These are phyloP conservation scores for Hippophae rhamnoides DNA, from an alignment of 306 rosid genomes.

Conservation along the genomic window DNA sequence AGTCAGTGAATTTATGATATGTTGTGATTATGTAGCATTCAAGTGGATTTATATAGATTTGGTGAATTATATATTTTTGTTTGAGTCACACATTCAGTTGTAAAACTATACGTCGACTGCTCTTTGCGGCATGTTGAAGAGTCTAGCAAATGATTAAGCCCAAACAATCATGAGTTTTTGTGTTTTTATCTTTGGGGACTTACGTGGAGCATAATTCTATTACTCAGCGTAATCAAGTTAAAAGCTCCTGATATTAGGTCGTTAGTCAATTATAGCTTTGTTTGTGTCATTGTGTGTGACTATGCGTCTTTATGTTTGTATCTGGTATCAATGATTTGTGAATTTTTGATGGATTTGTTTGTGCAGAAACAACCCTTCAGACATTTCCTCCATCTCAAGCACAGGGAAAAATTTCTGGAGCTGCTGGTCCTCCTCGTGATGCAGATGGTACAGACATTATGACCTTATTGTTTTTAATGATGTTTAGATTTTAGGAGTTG, in stretches of 20 bases:
- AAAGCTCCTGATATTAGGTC: background rate
- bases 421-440: constrained; percentile 73
- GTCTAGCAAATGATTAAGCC: background rate
- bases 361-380: constrained; percentile 78
- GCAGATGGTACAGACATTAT: constrained; percentile 50
- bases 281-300: background rate
- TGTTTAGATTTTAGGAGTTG: background rate
- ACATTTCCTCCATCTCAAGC: constrained; percentile 83
- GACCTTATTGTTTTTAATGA: constrained; percentile 1
- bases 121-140: background rate
- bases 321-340: background rate
- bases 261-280: background rate
- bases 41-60: background rate
- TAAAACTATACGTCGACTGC: background rate
- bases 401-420: constrained; percentile 72
- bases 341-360: background rate
- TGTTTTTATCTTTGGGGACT: background rate
- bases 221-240: background rate
- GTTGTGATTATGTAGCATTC: background rate
- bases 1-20: too few relatives aligned
- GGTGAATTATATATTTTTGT: background rate
- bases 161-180: background rate
- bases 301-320: background rate
- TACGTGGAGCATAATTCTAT: background rate
- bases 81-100: background rate